Conservation (phyloP, 108 stramenopile genomes). For the Skeletonema menzelii region DNA sequence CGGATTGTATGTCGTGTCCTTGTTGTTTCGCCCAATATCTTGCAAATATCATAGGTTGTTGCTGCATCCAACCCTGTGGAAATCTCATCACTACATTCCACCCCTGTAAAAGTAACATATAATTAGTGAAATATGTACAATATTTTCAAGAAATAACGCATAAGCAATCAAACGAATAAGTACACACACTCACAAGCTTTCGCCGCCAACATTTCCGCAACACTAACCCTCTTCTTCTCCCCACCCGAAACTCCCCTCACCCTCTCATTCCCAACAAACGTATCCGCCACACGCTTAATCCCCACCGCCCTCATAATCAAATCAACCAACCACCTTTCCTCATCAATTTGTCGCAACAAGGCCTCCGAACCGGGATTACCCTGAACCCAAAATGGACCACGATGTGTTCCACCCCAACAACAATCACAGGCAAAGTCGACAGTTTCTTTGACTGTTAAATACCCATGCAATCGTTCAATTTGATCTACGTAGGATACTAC, state of each 20-base stretch:
- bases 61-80: slow-evolving; percentile 83
- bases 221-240: slow-evolving; percentile 86
- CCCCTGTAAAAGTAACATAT: neutral
- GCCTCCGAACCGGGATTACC: slow-evolving; percentile 11
- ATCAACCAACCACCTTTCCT: slow-evolving; percentile 45
- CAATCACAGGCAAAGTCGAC: slow-evolving; percentile 75
- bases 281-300: slow-evolving; percentile 70
- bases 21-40: slow-evolving; percentile 39
- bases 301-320: slow-evolving; percentile 52
- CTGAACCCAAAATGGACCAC: slow-evolving; percentile 13
- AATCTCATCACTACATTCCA: slow-evolving; percentile 55
- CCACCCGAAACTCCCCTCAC: slow-evolving; percentile 89
- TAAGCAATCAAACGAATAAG: neutral
- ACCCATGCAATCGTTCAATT: slow-evolving; percentile 75
- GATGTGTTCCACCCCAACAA: slow-evolving; percentile 48
- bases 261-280: slow-evolving; percentile 73
- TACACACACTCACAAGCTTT: neutral
- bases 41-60: slow-evolving; percentile 83
- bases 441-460: slow-evolving; percentile 81
- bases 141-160: no score
- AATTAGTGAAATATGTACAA: no score
- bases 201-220: slow-evolving; percentile 77
- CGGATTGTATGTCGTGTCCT: slow-evolving; percentile 34
- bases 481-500: slow-evolving; percentile 57
- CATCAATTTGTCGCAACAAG: slow-evolving; percentile 9